Evolutionary conservation across 352 stramenopile genomes (phyloP).

Genomic region (Pythium utonaiense): DNA sequence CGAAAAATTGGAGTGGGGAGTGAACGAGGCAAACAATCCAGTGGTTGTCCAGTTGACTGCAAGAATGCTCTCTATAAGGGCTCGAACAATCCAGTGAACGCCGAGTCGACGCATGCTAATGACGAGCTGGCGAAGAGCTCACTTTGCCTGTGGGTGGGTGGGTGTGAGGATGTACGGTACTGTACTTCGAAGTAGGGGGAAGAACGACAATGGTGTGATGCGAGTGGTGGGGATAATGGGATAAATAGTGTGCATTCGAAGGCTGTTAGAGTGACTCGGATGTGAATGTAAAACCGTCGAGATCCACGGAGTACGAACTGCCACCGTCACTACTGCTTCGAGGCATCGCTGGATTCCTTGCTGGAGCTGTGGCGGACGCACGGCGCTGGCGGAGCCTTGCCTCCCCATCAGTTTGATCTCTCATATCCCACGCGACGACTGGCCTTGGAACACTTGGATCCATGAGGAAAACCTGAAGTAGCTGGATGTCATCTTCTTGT

Average conservation of each 20-base stretch:
- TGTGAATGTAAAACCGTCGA: constrained; percentile 25
- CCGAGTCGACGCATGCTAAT: too few relatives aligned
- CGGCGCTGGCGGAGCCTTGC: neutral
- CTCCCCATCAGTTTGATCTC: neutral
- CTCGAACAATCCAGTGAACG: neutral
- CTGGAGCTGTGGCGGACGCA: neutral
- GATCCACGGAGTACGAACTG: constrained; percentile 12
- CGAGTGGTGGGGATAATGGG: too few relatives aligned
- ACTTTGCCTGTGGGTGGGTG: too few relatives aligned
- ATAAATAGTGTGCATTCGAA: neutral
- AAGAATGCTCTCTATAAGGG: too few relatives aligned
- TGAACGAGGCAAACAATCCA: neutral
- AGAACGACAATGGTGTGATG: neutral
- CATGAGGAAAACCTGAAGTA: constrained; percentile 19
- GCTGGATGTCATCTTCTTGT: constrained; percentile 20
- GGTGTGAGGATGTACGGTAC: too few relatives aligned
- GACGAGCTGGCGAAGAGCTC: too few relatives aligned
- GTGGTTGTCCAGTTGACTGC: constrained; percentile 1
- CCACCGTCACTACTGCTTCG: neutral
- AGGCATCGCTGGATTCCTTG: neutral
- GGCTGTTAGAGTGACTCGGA: constrained; percentile 12
- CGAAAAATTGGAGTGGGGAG: neutral
- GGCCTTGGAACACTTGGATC: neutral
- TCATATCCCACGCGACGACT: neutral
- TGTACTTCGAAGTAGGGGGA: too few relatives aligned